A percentile compares a stretch with the other conserved stretches of the same genome.
phyloP scores from a whole-genome alignment of 345 rosid species.

The Lumnitzera littorea region DNA sequence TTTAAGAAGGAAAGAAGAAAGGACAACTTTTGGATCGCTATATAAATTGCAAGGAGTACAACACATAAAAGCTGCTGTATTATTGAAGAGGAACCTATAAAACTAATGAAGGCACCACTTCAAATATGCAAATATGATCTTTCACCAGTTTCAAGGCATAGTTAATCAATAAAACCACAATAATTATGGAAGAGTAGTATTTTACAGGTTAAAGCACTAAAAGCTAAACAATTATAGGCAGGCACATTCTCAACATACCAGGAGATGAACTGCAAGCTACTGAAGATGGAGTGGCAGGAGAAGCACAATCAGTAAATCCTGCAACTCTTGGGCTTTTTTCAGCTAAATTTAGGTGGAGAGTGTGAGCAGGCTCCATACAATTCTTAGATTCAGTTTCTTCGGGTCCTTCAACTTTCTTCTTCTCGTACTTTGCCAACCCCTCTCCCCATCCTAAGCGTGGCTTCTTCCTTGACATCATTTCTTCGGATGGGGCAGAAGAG shows the following conservation, averaged over 20 bases:
- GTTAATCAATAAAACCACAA: background rate
- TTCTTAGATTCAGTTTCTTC: constrained; percentile 39
- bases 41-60: too few relatives aligned
- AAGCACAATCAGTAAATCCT: constrained; percentile 56
- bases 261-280: constrained; percentile 87
- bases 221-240: too few relatives aligned
- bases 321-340: constrained; percentile 60
- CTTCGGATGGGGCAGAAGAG: constrained; percentile 45
- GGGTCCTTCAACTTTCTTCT: constrained; percentile 73
- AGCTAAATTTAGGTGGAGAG: constrained; percentile 33
- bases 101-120: too few relatives aligned
- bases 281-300: constrained; percentile 92
- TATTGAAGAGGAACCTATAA: too few relatives aligned
- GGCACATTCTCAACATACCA: constrained; percentile 28
- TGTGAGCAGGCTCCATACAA: constrained; percentile 38
- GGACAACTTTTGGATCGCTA: too few relatives aligned
- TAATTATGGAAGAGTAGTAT: background rate
- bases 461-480: constrained; percentile 64
- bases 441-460: constrained; percentile 97
- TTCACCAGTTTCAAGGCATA: too few relatives aligned
- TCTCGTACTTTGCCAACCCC: constrained; percentile 94
- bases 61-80: too few relatives aligned
- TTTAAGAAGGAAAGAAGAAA: too few relatives aligned
- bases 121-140: too few relatives aligned
- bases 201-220: too few relatives aligned